Conservation (phyloP, 2,329 filamentous ascomycete genomes). For the Hymenoscyphus linearis region DNA sequence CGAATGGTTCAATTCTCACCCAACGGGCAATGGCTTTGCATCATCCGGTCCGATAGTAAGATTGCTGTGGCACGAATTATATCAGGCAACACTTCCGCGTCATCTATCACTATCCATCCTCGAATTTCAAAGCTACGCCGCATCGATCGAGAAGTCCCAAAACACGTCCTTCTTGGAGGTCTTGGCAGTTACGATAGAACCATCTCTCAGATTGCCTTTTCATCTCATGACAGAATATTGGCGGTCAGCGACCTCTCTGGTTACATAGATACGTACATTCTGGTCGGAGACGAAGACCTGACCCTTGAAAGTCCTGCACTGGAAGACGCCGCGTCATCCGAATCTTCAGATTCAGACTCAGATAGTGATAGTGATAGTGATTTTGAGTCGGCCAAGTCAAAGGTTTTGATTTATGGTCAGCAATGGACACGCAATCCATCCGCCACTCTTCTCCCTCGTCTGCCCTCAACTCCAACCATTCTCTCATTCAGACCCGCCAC, state of each 20-base stretch:
- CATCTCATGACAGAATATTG: constrained; percentile 71
- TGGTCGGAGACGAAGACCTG: constrained; percentile 52
- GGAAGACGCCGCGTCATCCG: constrained; percentile 34
- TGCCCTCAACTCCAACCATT: constrained; percentile 59
- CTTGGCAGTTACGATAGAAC: constrained; percentile 72
- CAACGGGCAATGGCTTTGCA: constrained; percentile 63
- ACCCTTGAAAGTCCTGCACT: constrained; percentile 35
- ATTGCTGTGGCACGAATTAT: constrained; percentile 48
- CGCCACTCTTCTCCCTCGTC: constrained; percentile 62
- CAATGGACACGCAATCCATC: constrained; percentile 73
- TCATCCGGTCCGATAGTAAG: constrained; percentile 56
- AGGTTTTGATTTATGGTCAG: constrained; percentile 50
- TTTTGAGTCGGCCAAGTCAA: constrained; percentile 38
- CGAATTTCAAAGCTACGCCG: constrained; percentile 45
- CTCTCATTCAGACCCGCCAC: constrained; percentile 58
- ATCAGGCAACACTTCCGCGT: constrained; percentile 19
- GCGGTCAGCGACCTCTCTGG: constrained; percentile 78
- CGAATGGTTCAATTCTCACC: constrained; percentile 65
- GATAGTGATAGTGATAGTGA: constrained; percentile 46
- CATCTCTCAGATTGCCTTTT: constrained; percentile 72
- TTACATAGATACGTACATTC: constrained; percentile 79
- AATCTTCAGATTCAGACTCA: constrained; percentile 33
- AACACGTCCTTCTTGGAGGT: constrained; percentile 55
- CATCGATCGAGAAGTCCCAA: constrained; percentile 48
- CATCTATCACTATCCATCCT: constrained; percentile 37